These are phyloP conservation scores for Fusarium staphyleae DNA, from an alignment of 2,329 filamentous ascomycete species.

Conservation along the genomic window DNA sequence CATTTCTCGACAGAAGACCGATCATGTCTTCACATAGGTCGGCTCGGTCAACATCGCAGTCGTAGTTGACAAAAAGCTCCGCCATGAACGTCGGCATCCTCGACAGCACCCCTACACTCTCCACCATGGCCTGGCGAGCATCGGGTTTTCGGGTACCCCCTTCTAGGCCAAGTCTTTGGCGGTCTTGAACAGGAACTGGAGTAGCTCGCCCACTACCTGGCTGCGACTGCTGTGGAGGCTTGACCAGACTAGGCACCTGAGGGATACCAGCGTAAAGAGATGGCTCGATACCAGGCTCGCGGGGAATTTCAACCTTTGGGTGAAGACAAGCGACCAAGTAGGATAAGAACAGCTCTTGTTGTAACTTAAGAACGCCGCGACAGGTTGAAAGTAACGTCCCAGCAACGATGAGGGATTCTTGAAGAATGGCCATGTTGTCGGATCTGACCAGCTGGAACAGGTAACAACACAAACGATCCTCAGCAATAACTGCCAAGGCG, in stretches of 20 bases:
- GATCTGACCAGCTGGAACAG: constrained; percentile 96
- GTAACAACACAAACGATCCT: constrained; percentile 91
- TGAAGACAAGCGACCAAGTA: constrained; percentile 95
- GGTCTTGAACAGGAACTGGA: constrained; percentile 89
- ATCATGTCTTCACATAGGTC: constrained; percentile 97
- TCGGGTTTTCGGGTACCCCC: constrained; percentile 92
- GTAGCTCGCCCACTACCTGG: constrained; percentile 82
- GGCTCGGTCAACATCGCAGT: constrained; percentile 89
- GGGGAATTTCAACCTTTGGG: constrained; percentile 90
- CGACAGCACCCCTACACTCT: constrained; percentile 89
- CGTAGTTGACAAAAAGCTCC: constrained; percentile 97
- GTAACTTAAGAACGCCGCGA: constrained; percentile 86
- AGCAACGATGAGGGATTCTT: constrained; percentile 90
- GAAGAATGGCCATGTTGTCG: constrained; percentile 93
- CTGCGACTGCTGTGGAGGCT: constrained; percentile 73
- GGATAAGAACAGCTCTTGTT: constrained; percentile 94
- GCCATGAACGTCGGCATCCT: constrained; percentile 94
- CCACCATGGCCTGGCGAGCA: constrained; percentile 96
- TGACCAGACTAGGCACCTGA: constrained; percentile 86
- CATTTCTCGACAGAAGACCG: constrained; percentile 89
- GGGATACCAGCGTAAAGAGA: constrained; percentile 92
- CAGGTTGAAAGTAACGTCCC: constrained; percentile 92
- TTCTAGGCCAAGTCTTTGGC: constrained; percentile 90
- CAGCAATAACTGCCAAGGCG: constrained; percentile 83
- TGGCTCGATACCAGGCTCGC: constrained; percentile 88